Base-by-base conservation (phyloP, 352 stramenopile genomes). In the Pythium chondricola region DNA sequence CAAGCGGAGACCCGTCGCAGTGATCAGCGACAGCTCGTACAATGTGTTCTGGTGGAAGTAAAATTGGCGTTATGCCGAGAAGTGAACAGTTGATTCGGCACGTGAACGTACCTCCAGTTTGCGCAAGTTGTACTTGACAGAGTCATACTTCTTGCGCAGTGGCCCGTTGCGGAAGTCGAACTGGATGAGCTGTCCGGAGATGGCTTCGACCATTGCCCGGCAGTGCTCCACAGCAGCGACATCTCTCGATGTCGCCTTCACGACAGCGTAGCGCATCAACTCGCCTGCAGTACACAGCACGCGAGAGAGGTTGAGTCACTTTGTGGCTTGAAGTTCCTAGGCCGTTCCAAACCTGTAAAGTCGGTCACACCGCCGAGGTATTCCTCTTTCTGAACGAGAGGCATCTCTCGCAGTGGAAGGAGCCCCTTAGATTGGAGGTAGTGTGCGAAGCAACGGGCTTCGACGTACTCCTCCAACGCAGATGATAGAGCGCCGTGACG, bases 281-380 rank as follows among this genome's bases (percentile, higher is more conserved):
- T 98, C 89, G 14, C 93, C 80, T 72, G 59, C 58, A 4, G 71
- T 51, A 65, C 7, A 33, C n/a, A n/a, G n/a, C n/a, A n/a, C n/a
- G n/a, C n/a, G n/a, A n/a, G n/a, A n/a, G n/a, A n/a, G n/a, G n/a
- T n/a, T n/a, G n/a, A n/a, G n/a, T n/a, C n/a, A n/a, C n/a, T n/a
- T n/a, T n/a, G n/a, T n/a, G n/a, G n/a, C n/a, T n/a, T n/a, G n/a
- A n/a, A n/a, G n/a, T n/a, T n/a, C 85, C 72, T n/a, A n/a, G n/a
- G n/a, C n/a, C n/a, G n/a, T n/a, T n/a, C n/a, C n/a, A n/a, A n/a
- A 68, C 90, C 92, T 7, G 89, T 97, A 17, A 98, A 86, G 67
- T 98, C 94, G 47, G 94, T 94, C 27, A 98, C 63, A 6, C 94
- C 94, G n/a, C 92, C 93, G 9, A 98, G 67, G 53, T 98, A 98